phyloP scores from a whole-genome alignment of 75 land plant genomes.

The Gnetum montanum region DNA sequence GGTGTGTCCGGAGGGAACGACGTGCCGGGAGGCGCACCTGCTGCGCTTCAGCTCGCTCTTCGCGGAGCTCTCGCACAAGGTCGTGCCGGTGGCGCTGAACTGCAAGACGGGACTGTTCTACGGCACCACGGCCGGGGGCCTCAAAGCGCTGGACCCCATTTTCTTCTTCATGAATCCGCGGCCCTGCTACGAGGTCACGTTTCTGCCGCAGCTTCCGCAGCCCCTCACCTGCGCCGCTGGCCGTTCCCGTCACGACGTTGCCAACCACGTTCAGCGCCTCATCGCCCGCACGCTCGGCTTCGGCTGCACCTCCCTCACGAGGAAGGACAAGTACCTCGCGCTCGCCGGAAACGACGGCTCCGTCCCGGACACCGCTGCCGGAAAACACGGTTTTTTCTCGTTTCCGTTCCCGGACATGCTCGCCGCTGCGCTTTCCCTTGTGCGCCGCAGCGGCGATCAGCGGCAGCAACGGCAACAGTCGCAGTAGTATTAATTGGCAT shows the following conservation, averaged over 20 bases:
- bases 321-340: conserved; percentile 76
- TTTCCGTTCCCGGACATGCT: too few species aligned
- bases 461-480: too few species aligned
- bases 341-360: conserved; percentile 86
- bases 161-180: conserved; percentile 92
- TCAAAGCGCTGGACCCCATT: conserved; percentile 82
- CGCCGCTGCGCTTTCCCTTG: too few species aligned
- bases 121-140: conserved; percentile 82
- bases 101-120: conserved; percentile 66
- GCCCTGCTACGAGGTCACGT: conserved; percentile 74
- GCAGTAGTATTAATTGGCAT: too few species aligned
- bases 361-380: conserved; percentile 10
- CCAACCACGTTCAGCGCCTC: conserved; percentile 73
- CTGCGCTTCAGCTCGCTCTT: conserved; percentile 83
- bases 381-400: background rate
- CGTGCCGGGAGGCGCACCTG: conserved; percentile 88
- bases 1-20: conserved; percentile 94
- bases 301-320: conserved; percentile 80
- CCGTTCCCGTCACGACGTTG: conserved; percentile 69
- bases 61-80: conserved; percentile 78
- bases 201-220: conserved; percentile 63
- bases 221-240: conserved; percentile 80
- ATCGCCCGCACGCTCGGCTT: conserved; percentile 74
- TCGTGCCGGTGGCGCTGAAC: conserved; percentile 86
- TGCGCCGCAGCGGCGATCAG: too few species aligned